These are phyloP conservation scores for Penicillium taxi DNA, from an alignment of 495 filamentous ascomycete species.

Conservation along the genomic window DNA sequence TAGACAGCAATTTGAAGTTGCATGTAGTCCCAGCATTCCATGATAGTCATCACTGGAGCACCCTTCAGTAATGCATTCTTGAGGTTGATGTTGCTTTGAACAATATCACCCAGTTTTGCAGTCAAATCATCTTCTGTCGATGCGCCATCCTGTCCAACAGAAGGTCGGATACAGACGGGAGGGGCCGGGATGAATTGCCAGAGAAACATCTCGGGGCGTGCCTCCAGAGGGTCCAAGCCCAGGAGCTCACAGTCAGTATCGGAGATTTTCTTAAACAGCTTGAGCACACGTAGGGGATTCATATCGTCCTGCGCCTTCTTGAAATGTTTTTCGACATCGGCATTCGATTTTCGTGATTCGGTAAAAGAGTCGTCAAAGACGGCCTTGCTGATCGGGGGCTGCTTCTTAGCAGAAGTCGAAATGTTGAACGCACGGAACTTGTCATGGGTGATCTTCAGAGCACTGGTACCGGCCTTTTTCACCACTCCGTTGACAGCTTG, in stretches of 20 bases:
- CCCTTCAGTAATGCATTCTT: conserved; percentile 72
- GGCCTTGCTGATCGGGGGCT: conserved; percentile 66
- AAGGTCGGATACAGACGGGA: conserved; percentile 87
- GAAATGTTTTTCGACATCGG: conserved; percentile 82
- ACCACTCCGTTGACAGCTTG: conserved; percentile 77
- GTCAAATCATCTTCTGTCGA: conserved; percentile 96
- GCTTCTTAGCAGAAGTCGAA: conserved; percentile 77
- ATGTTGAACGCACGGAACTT: conserved; percentile 79
- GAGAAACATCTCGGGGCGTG: conserved; percentile 91
- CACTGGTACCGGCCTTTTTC: conserved; percentile 66
- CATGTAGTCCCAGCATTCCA: conserved; percentile 98
- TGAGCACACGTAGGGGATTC: conserved; percentile 79
- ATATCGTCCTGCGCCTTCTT: conserved; percentile 90
- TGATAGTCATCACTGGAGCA: conserved; percentile 74
- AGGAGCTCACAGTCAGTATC: conserved; percentile 82
- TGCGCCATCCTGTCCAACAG: conserved; percentile 80
- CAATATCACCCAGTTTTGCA: conserved; percentile 87
- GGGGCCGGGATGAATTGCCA: conserved; percentile 96
- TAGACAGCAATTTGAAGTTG: conserved; percentile 94
- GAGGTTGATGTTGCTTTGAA: conserved; percentile 77
- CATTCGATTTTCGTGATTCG: conserved; percentile 60
- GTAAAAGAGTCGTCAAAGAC: conserved; percentile 77
- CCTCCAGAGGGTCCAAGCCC: conserved; percentile 76
- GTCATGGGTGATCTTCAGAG: conserved; percentile 89
- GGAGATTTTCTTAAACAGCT: conserved; percentile 83